Base-by-base conservation (phyloP, 352 stramenopile species). In the Pythium phragmitis region DNA sequence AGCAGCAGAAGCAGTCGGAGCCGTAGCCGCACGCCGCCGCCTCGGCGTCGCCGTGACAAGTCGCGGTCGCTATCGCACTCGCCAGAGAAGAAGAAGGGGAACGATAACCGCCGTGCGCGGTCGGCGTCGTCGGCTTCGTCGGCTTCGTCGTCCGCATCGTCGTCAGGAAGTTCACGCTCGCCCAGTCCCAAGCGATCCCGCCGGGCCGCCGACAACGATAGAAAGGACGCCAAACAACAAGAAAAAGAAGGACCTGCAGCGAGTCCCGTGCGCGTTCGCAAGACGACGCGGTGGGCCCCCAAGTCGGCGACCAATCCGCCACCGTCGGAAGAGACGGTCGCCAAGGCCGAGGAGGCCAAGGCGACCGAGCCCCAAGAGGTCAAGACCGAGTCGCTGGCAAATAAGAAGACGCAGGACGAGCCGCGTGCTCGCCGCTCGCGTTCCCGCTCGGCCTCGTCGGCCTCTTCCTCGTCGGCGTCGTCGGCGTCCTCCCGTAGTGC, bases 401-500 rank as follows among this genome's bases (percentile, higher is more conserved):
- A 1, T 30, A 61, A 67, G 42, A 56, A 60, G 7, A 36, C 34
- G 5, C 41, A 46, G 17, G 34, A 49, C 8, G 30, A 73, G 26
- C 63, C 60, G 8, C 70, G 51, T 23, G 51, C 16, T 5, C 43
- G 36, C 30, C 39, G 34, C 53, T 45, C n/a, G 21, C 61, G 28
- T 39, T 83, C 73, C 21, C 65, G 70, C 23, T 85, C 76, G 39
- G 39, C 14, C 39, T 48, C 64, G 16, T 79, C 66, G 0, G 64
- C 67, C 4, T 72, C 74, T 7, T 70, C 65, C 2, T 70, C 54
- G 45, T 71, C 63, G 3, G 19, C 46, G 0, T 72, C 66, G 9
- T 76, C 67, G 16, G 66, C 50, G 14, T 68, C 62, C 1, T 66
- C 59, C 7, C 30, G 39, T 33, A 53, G 39, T 14, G 33, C 59